Percentiles rank a stretch among this genome's conserved stretches.
phyloP scores from a whole-genome alignment of 73 alveolate species.

The Paramecium caudatum region DNA sequence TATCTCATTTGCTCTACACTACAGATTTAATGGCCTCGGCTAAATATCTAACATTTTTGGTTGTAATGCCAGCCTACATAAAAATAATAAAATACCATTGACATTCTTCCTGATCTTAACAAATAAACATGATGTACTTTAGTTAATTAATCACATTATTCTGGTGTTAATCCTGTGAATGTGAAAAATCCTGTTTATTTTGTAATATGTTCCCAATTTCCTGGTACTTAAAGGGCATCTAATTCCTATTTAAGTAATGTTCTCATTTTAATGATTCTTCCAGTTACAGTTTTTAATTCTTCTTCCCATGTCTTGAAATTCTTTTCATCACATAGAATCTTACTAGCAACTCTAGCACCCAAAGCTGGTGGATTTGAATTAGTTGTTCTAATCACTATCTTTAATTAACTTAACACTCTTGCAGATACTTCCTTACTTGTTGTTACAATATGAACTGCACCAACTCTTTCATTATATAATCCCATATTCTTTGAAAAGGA shows the following conservation, averaged over 20 bases:
- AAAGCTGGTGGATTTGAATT: conserved; percentile 97
- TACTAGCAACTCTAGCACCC: conserved; percentile 95
- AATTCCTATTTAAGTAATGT: conserved; percentile 84
- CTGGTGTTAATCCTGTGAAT: conserved; percentile 96
- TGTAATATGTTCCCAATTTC: conserved; percentile 94
- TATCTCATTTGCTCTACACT: conserved; percentile 60
- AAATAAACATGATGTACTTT: conserved; percentile 91
- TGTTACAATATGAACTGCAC: conserved; percentile 93
- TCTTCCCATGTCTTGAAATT: conserved; percentile 87
- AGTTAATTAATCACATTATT: conserved; percentile 89
- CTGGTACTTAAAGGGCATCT: conserved; percentile 83
- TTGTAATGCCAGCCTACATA: conserved; percentile 92
- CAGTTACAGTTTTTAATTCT: conserved; percentile 91
- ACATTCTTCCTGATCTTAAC: conserved; percentile 93
- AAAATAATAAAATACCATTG: conserved; percentile 83
- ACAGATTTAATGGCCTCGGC: conserved; percentile 95
- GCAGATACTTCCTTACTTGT: conserved; percentile 89
- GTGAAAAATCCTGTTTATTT: conserved; percentile 97
- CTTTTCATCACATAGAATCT: conserved; percentile 85
- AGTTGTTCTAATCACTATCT: conserved; percentile 90
- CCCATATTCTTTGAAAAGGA: conserved; percentile 98
- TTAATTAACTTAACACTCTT: conserved; percentile 86
- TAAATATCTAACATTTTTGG: conserved; percentile 91
- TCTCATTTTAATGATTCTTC: conserved; percentile 95
- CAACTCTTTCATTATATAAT: conserved; percentile 96